Conservation (phyloP, 352 stramenopile species). For the Pythium phragmiticola region DNA sequence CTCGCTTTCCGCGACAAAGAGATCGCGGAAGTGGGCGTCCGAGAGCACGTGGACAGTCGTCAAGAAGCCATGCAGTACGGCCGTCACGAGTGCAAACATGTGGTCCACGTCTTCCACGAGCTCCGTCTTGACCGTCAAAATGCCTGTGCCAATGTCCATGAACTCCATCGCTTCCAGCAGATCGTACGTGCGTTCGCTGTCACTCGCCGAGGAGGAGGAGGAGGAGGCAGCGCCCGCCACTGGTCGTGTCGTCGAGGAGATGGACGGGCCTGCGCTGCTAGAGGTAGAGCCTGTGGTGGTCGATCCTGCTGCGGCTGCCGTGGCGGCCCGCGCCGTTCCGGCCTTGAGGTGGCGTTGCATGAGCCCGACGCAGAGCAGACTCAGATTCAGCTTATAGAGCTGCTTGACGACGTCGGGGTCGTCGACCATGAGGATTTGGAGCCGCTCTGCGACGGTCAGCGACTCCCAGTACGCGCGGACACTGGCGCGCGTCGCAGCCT, state of each 20-base stretch:
- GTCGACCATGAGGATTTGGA: slow-evolving; percentile 79
- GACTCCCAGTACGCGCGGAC: slow-evolving; percentile 68
- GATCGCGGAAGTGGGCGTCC: slow-evolving; percentile 57
- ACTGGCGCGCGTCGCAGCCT: slow-evolving; percentile 21
- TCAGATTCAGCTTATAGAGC: slow-evolving; percentile 87
- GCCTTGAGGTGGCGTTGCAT: slow-evolving; percentile 83
- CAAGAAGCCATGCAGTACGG: slow-evolving; percentile 67
- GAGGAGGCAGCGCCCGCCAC: not conserved
- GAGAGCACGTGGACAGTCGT: slow-evolving; percentile 60
- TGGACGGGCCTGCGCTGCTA: not conserved
- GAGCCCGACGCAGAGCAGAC: slow-evolving; percentile 76
- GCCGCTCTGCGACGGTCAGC: slow-evolving; percentile 57
- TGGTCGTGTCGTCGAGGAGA: no score
- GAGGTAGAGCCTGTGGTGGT: not conserved
- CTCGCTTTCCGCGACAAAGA: slow-evolving; percentile 81
- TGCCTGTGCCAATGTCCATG: slow-evolving; percentile 84
- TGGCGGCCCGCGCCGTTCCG: slow-evolving; percentile 13
- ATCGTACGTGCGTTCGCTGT: slow-evolving; percentile 73
- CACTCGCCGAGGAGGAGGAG: slow-evolving; percentile 5
- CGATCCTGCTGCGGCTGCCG: not conserved
- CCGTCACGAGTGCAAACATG: slow-evolving; percentile 63
- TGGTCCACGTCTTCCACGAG: slow-evolving; percentile 62
- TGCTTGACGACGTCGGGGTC: slow-evolving; percentile 83
- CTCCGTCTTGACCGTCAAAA: slow-evolving; percentile 85
- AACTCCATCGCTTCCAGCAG: slow-evolving; percentile 88